Percentiles rank a stretch among this genome's conserved stretches.
Conservation (phyloP, 1,284 basidiomycete species). For the Cerioporus squamosus region DNA sequence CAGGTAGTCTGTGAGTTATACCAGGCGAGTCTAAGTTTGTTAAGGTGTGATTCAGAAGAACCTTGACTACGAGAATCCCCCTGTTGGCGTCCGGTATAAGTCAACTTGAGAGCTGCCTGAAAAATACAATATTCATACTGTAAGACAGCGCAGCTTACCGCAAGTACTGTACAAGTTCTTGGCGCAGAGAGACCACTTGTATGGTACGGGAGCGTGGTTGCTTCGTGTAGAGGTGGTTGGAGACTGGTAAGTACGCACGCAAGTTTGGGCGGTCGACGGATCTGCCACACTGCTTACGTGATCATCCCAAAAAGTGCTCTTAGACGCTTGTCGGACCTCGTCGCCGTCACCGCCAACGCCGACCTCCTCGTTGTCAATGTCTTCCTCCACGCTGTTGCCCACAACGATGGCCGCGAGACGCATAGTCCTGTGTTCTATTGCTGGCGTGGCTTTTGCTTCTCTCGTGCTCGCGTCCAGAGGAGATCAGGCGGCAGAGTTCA, state of each 20-base stretch:
- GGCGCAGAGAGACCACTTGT: too few relatives aligned
- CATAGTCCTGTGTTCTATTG: neutral
- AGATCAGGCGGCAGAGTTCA: conserved; percentile 35
- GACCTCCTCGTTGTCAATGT: neutral
- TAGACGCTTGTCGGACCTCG: neutral
- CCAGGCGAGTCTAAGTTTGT: too few relatives aligned
- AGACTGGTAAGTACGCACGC: neutral
- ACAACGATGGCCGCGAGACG: neutral
- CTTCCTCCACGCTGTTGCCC: neutral
- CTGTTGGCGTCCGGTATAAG: neutral
- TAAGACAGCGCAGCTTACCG: too few relatives aligned
- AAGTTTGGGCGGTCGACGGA: conserved; percentile 5
- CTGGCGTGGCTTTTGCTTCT: conserved; percentile 5
- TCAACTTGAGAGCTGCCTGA: neutral
- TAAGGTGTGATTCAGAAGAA: too few relatives aligned
- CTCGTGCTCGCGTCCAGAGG: conserved; percentile 35
- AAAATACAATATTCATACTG: neutral
- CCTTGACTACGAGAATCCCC: neutral
- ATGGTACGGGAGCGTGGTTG: too few relatives aligned
- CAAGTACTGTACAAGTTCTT: too few relatives aligned
- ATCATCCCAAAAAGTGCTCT: conserved; percentile 6
- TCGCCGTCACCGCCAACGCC: neutral
- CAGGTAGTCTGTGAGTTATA: neutral
- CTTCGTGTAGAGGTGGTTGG: neutral
- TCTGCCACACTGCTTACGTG: conserved; percentile 29